Base-by-base conservation (phyloP, 352 stramenopile species). In the Pythium utonaiense region DNA sequence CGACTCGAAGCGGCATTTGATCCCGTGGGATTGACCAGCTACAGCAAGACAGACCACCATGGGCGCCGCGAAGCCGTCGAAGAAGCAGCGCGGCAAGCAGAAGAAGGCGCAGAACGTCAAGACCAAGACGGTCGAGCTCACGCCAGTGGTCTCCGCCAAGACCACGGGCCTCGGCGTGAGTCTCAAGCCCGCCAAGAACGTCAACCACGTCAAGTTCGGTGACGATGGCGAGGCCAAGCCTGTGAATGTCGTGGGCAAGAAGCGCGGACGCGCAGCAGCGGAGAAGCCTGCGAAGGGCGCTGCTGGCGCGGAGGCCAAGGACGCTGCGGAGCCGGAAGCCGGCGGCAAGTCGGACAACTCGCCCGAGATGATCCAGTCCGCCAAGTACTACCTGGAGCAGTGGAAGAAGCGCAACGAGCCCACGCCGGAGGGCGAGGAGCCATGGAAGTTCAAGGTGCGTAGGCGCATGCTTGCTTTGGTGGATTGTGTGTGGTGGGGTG, bases 401-500 rank as follows among this genome's bases (percentile, higher is more conserved):
- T 93, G 82, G 81, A 75, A 86, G 61, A 77, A 68, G 54, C 69
- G 77, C 28, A 62, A 81, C n/a, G 71, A 89, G 33, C 75, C 73
- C 8, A 70, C 67, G 45, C 61, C 61, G 3, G 75, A 87, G 16
- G 78, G 76, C 21, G 77, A 89, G 51, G 57, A 86, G 42, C 70
- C 70, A 1, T 93, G 84, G 84, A 91, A 91, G 47, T 93, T 93
- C 57, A 91, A 93, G 75, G 82, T 89, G 41, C 9, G 60, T 47
- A 22, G 12, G 8, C 17, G 17, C 30, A 21, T 45, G 27, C 27
- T 1, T 44, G 7, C 38, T 38, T 38, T 14, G 10, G 16, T 38
- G 31, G 31, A 27, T 53, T 14, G 62, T 27, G 57, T 24, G 7
- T n/a, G 31, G 38, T 52, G 7, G 33, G 51, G 62, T 30, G 65